Evolutionary conservation across 2,329 filamentous ascomycete genomes (phyloP), one percentile per base, ranked within the genome.

Genomic region (Fusarium brachygibbosum): DNA sequence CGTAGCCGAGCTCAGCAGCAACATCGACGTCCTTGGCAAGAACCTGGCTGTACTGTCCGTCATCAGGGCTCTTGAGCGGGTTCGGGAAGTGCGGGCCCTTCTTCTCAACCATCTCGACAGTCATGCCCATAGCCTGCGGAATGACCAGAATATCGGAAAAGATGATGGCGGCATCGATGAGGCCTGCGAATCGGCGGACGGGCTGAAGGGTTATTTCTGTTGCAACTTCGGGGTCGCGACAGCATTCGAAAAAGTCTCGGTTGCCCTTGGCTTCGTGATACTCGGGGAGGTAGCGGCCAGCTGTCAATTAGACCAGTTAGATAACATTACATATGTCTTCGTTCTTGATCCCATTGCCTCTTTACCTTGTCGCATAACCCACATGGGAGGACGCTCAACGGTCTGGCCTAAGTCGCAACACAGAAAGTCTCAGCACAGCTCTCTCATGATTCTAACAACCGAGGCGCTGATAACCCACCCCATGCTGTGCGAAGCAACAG

Each of bases 121-220:
- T 86, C 96, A 99, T 99, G 1, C 96, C 96, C 89, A 99, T 93
- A 32, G 96, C 96, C 82, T 99, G 96, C 0, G 96, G 96, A 68
- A 99, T 94, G 45, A 99, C 96, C 37, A 99, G 88, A 71, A 99
- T 99, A 79, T 99, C 96, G 58, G 93, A 97, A 86, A 99, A 99
- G 80, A 99, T 99, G 76, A 99, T 99, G 63, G 96, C 94, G 29
- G 94, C 95, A 80, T 99, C 96, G 74, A 99, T 89, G 66, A 99
- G 90, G 42, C 94, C 94, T 41, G 87, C 90, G 78, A 90, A 99
- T 54, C 96, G 93, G 74, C 98, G 94, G 75, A 99, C 90, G 54
- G 96, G 96, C 81, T 99, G 96, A 29, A 99, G 87, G 8, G 96
- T 99, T 74, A 99, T 84, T 38, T 92, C 97, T 32, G 94, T 98